These are phyloP conservation scores for Kodamaea lidongshanica DNA, from an alignment of 805 yeast genomes.

Conservation along the genomic window DNA sequence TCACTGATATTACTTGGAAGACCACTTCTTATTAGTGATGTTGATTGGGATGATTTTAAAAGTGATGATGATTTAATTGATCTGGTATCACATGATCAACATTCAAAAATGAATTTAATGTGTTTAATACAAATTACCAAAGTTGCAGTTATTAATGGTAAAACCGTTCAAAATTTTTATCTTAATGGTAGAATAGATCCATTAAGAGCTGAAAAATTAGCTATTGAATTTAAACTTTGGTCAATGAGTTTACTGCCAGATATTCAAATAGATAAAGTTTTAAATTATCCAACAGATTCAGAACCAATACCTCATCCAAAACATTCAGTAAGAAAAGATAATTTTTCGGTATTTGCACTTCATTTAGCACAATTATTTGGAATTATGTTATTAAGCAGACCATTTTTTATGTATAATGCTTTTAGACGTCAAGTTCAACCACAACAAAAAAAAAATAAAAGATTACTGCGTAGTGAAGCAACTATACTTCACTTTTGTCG, in stretches of 20 bases:
- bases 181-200: conserved; percentile 24
- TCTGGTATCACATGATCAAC: conserved; percentile 6
- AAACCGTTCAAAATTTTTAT: conserved; percentile 27
- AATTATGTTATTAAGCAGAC: conserved; percentile 33
- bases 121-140: conserved; percentile 24
- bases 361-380: conserved; percentile 34
- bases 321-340: conserved; percentile 9
- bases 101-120: conserved; percentile 11
- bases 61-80: conserved; percentile 12
- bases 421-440: conserved; percentile 4
- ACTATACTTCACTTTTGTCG: conserved; percentile 23
- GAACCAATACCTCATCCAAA: conserved; percentile 2
- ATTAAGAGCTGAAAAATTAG: conserved; percentile 26
- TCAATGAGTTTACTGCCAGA: conserved; percentile 26
- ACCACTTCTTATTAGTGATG: conserved; percentile 28
- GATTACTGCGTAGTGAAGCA: conserved; percentile 7
- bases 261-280: conserved; percentile 20
- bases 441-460: conserved; percentile 4
- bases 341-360: conserved; percentile 21
- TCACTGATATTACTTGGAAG: conserved; percentile 32
- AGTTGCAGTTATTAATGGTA: conserved; percentile 24
- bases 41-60: conserved; percentile 35
- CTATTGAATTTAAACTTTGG: conserved; percentile 31
- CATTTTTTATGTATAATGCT: conserved; percentile 34
- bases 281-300: conserved; percentile 7